These are phyloP conservation scores for Paspalum notatum DNA, from an alignment of 176 grass and related monocot genomes.

Conservation along the genomic window DNA sequence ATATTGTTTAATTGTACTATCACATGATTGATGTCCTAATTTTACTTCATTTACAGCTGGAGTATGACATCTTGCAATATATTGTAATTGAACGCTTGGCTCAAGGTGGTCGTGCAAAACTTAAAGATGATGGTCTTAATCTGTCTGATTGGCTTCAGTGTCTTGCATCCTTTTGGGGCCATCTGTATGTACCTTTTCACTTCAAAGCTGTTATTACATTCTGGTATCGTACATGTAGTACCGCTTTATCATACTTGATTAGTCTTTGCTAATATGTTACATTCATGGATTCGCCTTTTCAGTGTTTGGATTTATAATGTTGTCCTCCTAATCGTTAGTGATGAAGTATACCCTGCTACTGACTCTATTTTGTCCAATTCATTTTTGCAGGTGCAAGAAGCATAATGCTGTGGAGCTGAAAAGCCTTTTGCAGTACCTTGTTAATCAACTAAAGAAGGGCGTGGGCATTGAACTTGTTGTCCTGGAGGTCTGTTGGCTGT, in stretches of 20 bases:
- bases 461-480: slow-evolving; percentile 90
- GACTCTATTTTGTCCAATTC: slow-evolving; percentile 21
- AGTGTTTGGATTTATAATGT: slow-evolving; percentile 17
- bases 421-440: slow-evolving; percentile 97
- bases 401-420: slow-evolving; percentile 93
- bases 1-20: slow-evolving; percentile 20
- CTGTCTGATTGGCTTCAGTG: slow-evolving; percentile 98
- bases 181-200: slow-evolving; percentile 72
- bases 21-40: no score
- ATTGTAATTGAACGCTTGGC: slow-evolving; percentile 97
- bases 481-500: slow-evolving; percentile 65
- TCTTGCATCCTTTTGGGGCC: slow-evolving; percentile 99
- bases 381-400: slow-evolving; percentile 88
- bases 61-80: slow-evolving; percentile 99
- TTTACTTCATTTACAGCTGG: slow-evolving; percentile 66
- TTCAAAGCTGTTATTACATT: slow-evolving; percentile 30
- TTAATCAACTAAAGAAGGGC: slow-evolving; percentile 96
- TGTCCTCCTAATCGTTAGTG: slow-evolving; percentile 5
- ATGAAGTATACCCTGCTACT: slow-evolving; percentile 21
- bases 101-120: slow-evolving; percentile 92
- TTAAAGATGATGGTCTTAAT: slow-evolving; percentile 99
- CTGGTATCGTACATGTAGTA: neutral
- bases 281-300: slow-evolving; percentile 6
- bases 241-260: neutral
- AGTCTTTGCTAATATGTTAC: slow-evolving; percentile 12